Percentiles rank a stretch among this genome's conserved stretches.
phyloP scores from a whole-genome alignment of 345 rosid genomes.

The Gossypium rotundifolium region DNA sequence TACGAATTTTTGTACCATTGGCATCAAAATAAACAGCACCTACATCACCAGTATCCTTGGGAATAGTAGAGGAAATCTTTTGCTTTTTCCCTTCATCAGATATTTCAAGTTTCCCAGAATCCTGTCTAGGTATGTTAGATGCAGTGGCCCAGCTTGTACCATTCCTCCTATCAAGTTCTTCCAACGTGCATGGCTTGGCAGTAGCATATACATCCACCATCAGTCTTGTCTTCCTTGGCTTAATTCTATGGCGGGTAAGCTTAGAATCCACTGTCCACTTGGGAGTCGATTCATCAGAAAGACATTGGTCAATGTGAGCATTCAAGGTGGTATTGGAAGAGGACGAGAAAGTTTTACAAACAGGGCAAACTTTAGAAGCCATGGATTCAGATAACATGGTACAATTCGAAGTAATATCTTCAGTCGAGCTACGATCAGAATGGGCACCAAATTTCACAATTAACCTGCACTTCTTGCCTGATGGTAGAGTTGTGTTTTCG shows the following conservation, averaged over 20 bases:
- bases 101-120: conserved; percentile 27
- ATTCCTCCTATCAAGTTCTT: conserved; percentile 86
- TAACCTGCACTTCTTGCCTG: conserved; percentile 63
- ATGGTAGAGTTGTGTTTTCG: conserved; percentile 29
- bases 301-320: conserved; percentile 99
- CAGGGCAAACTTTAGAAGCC: conserved; percentile 94
- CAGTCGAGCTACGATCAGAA: conserved; percentile 55
- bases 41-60: conserved; percentile 48
- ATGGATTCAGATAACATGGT: conserved; percentile 58
- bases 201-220: conserved; percentile 81
- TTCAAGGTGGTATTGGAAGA: conserved; percentile 95
- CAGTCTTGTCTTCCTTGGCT: conserved; percentile 66
- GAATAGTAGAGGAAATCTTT: conserved; percentile 30
- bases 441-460: conserved; percentile 64
- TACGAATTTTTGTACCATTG: conserved; percentile 76
- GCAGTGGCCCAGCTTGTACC: conserved; percentile 59
- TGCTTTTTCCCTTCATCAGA: conserved; percentile 33
- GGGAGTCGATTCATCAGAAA: conserved; percentile 59
- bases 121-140: conserved; percentile 40
- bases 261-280: conserved; percentile 59
- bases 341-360: conserved; percentile 92
- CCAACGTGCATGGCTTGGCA: conserved; percentile 64
- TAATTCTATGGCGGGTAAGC: conserved; percentile 58
- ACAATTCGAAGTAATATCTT: conserved; percentile 59
- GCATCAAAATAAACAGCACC: conserved; percentile 92